phyloP scores from a whole-genome alignment of 1,284 basidiomycete species.

The Peniophora sp. region DNA sequence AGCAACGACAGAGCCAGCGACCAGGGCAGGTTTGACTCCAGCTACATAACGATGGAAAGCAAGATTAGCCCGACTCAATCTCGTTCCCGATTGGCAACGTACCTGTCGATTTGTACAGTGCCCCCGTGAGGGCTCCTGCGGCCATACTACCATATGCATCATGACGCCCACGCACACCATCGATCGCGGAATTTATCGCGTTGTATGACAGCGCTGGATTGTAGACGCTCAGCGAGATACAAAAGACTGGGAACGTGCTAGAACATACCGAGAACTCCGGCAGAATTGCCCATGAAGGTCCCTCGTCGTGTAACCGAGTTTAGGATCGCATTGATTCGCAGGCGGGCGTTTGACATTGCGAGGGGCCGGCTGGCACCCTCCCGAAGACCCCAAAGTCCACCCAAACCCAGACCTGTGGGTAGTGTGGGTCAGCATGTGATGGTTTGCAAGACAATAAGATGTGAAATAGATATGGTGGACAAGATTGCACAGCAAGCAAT shows the following conservation, averaged over 20 bases:
- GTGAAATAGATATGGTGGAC: conserved; percentile 32
- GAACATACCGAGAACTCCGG: conserved; percentile 86
- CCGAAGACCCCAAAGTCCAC: conserved; percentile 92
- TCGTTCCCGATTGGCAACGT: not conserved
- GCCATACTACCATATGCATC: conserved; percentile 88
- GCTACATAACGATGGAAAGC: conserved; percentile 46
- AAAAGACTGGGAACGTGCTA: conserved; percentile 19
- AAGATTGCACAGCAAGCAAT: conserved; percentile 13
- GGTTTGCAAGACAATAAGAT: conserved; percentile 63
- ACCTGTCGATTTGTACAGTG: conserved; percentile 93
- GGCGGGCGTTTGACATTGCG: conserved; percentile 73
- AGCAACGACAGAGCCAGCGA: conserved; percentile 85
- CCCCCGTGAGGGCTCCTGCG: conserved; percentile 88
- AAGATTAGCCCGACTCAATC: conserved; percentile 21
- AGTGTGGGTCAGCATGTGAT: conserved; percentile 61
- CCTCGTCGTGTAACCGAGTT: conserved; percentile 96
- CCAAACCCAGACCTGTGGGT: conserved; percentile 81
- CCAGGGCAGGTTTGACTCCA: conserved; percentile 82
- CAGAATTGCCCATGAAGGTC: conserved; percentile 96
- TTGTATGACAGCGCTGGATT: conserved; percentile 86
- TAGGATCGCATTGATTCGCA: conserved; percentile 94
- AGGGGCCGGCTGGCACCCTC: conserved; percentile 87
- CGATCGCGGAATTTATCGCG: conserved; percentile 90
- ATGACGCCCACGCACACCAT: conserved; percentile 84
- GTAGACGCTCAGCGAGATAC: conserved; percentile 22